Evolutionary conservation across 495 filamentous ascomycete species (phyloP).

Genomic region (Recurvomyces mirabilis): DNA sequence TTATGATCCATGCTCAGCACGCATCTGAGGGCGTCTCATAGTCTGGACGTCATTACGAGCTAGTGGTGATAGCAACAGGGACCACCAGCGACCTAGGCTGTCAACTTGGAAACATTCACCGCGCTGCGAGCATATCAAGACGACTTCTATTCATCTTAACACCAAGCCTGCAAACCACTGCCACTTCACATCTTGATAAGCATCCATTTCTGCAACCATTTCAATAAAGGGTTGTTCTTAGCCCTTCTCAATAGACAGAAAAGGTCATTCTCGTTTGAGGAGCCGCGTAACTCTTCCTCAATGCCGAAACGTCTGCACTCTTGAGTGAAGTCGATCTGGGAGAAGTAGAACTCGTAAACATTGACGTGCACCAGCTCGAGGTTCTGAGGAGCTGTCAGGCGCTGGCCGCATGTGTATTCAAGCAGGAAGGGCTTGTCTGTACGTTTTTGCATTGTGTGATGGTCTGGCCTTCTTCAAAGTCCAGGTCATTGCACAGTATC

Average conservation of each 20-base stretch:
- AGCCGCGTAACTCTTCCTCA: not conserved
- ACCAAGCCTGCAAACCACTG: too few species aligned
- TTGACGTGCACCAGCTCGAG: not conserved
- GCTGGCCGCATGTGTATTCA: not conserved
- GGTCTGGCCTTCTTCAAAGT: not conserved
- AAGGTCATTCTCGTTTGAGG: not conserved
- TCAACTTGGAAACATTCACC: too few species aligned
- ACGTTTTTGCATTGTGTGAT: conserved; percentile 15
- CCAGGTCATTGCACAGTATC: conserved; percentile 8
- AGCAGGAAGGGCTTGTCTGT: not conserved
- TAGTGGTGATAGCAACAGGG: too few species aligned
- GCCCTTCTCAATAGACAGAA: not conserved
- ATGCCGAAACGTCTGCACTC: too few species aligned
- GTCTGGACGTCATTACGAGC: too few species aligned
- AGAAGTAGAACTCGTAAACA: not conserved
- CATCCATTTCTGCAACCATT: not conserved
- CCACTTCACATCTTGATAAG: too few species aligned
- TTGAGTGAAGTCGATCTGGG: not conserved
- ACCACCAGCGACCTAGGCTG: too few species aligned
- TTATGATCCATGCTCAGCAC: too few species aligned
- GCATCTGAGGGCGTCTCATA: too few species aligned
- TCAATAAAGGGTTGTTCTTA: not conserved
- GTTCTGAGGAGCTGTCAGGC: not conserved
- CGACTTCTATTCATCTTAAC: too few species aligned
- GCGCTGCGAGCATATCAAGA: too few species aligned